A percentile compares a stretch with the other conserved stretches of the same genome.
These are phyloP conservation scores for Ilyonectria destructans DNA, from an alignment of 2,329 filamentous ascomycete genomes.

Conservation along the genomic window DNA sequence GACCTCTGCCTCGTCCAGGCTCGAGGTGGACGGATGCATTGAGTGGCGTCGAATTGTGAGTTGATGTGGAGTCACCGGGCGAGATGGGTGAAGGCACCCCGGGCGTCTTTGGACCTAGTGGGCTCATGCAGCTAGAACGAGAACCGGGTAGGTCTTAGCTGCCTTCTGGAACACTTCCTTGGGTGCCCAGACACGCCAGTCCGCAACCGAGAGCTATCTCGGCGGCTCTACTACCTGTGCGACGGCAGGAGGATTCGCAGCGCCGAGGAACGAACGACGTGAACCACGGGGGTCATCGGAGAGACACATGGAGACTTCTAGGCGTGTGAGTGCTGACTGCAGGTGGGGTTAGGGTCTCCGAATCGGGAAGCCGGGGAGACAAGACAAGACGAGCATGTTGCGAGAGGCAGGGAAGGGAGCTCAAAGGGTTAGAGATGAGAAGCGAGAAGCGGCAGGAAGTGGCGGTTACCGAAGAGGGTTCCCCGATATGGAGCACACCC, in stretches of 20 bases:
- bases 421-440: conserved; percentile 2
- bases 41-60: conserved; percentile 15
- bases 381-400: not conserved
- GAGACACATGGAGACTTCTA: not conserved
- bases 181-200: conserved; percentile 16
- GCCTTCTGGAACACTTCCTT: conserved; percentile 40
- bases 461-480: conserved; percentile 11
- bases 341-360: conserved; percentile 20
- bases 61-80: conserved; percentile 24
- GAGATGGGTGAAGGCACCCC: conserved; percentile 2
- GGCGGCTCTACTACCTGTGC: conserved; percentile 1
- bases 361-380: conserved; percentile 22
- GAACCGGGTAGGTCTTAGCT: conserved; percentile 26
- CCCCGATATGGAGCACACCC: conserved; percentile 16
- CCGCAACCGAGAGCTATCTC: conserved; percentile 11
- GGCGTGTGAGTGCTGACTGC: conserved; percentile 13
- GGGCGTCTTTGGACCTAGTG: conserved; percentile 26
- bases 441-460: conserved; percentile 10
- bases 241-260: conserved; percentile 5
- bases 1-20: not conserved
- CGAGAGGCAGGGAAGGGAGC: conserved; percentile 7
- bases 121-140: conserved; percentile 33
- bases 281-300: conserved; percentile 9
- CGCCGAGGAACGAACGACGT: not conserved
- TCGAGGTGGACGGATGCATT: conserved; percentile 19